A percentile compares a stretch with the other conserved stretches of the same genome.
These are phyloP conservation scores for Lachnellula cervina DNA, from an alignment of 2,329 filamentous ascomycete genomes.

Conservation along the genomic window DNA sequence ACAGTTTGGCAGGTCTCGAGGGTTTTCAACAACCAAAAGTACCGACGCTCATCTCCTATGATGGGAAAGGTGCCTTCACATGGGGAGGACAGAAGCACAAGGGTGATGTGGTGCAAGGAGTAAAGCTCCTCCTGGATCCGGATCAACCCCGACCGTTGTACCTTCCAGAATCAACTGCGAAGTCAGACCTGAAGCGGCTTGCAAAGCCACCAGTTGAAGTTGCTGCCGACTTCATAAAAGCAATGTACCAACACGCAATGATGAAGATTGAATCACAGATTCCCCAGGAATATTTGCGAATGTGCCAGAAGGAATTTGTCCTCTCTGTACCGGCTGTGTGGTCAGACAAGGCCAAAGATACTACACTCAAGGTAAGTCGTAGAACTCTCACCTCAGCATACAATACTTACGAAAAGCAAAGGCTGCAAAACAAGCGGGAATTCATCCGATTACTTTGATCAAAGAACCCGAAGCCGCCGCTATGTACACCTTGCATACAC, in stretches of 20 bases:
- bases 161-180: slow-evolving; percentile 6
- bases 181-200: slow-evolving; percentile 35
- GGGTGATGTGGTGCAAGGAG: slow-evolving; percentile 7
- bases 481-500: slow-evolving; percentile 10
- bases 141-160: slow-evolving; percentile 16
- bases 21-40: slow-evolving; percentile 9
- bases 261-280: slow-evolving; percentile 40
- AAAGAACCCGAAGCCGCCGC: slow-evolving; percentile 21
- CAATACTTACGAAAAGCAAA: neutral
- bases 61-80: slow-evolving; percentile 2
- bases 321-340: slow-evolving; percentile 56
- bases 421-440: slow-evolving; percentile 11
- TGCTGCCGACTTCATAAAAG: slow-evolving; percentile 32
- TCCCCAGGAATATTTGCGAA: slow-evolving; percentile 38
- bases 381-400: neutral
- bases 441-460: slow-evolving; percentile 7
- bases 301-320: slow-evolving; percentile 47
- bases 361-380: slow-evolving; percentile 41
- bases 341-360: slow-evolving; percentile 50
- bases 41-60: slow-evolving; percentile 13
- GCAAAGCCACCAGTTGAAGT: slow-evolving; percentile 45
- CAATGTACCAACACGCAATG: slow-evolving; percentile 41
- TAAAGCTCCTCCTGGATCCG: slow-evolving; percentile 28
- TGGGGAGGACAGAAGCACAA: slow-evolving; percentile 12
- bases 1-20: slow-evolving; percentile 1